phyloP scores from a whole-genome alignment of 768 basidiomycete species.

The Lanmaoa rubissima region DNA sequence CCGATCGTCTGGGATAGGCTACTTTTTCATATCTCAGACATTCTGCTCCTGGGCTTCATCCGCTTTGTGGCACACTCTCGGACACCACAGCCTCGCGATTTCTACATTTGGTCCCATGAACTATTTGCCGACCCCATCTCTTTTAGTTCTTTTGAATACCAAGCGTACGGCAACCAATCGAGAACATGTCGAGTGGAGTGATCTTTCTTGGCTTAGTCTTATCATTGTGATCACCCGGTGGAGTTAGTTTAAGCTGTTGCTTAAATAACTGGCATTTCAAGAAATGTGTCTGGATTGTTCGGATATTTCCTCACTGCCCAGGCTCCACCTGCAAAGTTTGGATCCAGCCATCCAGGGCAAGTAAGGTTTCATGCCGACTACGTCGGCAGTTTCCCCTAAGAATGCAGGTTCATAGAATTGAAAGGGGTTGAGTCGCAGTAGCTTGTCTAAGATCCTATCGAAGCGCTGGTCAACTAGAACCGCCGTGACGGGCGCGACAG shows the following conservation, averaged over 20 bases:
- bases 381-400: background rate
- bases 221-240: slow-evolving; percentile 5
- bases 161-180: slow-evolving; percentile 6
- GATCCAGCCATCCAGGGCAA: slow-evolving; percentile 2
- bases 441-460: background rate
- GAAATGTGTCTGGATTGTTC: background rate
- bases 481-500: background rate
- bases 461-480: background rate
- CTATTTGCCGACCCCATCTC: slow-evolving; percentile 1
- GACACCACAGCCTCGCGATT: slow-evolving; percentile 27
- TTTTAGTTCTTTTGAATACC: background rate
- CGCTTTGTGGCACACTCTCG: slow-evolving; percentile 32
- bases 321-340: background rate
- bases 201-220: slow-evolving; percentile 1
- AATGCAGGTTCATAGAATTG: background rate
- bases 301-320: background rate
- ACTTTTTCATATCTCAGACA: slow-evolving; percentile 17
- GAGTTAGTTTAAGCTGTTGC: slow-evolving; percentile 4
- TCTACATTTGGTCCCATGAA: slow-evolving; percentile 3
- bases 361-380: slow-evolving; percentile 3
- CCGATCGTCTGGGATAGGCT: background rate
- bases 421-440: background rate
- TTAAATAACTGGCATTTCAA: background rate
- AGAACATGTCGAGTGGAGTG: background rate
- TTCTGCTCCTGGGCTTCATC: slow-evolving; percentile 19